A percentile compares a stretch with the other conserved stretches of the same genome.
These are phyloP conservation scores for Trapa incisa DNA, from an alignment of 345 rosid species.

Conservation along the genomic window DNA sequence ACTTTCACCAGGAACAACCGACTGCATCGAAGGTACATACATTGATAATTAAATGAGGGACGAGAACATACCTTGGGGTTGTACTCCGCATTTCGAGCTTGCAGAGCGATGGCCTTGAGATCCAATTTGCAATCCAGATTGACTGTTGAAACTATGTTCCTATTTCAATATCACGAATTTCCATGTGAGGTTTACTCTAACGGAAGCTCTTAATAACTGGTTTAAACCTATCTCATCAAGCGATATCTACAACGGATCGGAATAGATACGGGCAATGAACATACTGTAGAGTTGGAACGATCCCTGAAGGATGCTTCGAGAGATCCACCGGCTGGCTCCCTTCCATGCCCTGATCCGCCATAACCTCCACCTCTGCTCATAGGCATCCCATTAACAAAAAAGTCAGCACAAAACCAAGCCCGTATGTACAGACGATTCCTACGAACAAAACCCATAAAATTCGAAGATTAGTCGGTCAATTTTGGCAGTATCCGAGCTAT, in stretches of 20 bases:
- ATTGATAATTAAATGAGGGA: not conserved
- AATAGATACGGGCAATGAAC: constrained; percentile 12
- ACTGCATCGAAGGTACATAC: not conserved
- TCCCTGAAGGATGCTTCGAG: constrained; percentile 87
- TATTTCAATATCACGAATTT: constrained; percentile 6
- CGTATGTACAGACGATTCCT: not conserved
- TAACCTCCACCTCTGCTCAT: constrained; percentile 5
- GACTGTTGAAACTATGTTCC: constrained; percentile 77
- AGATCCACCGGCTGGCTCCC: constrained; percentile 92
- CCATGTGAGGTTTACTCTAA: too few relatives aligned
- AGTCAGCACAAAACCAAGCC: not conserved
- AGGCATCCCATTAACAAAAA: not conserved
- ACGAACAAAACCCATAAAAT: too few relatives aligned
- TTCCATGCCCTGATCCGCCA: constrained; percentile 80
- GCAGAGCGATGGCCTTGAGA: constrained; percentile 65
- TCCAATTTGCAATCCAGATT: constrained; percentile 79
- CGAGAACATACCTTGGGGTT: constrained; percentile 45
- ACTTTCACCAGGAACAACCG: too few relatives aligned
- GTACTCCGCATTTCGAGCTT: constrained; percentile 75
- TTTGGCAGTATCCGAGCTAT: not conserved
- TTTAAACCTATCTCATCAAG: not conserved
- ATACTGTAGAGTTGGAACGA: constrained; percentile 95
- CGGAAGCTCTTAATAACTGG: not conserved
- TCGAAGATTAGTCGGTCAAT: too few relatives aligned
- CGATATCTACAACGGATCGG: not conserved